Base-by-base conservation (phyloP, 2,329 filamentous ascomycete species). In the Falciphora oryzae region DNA sequence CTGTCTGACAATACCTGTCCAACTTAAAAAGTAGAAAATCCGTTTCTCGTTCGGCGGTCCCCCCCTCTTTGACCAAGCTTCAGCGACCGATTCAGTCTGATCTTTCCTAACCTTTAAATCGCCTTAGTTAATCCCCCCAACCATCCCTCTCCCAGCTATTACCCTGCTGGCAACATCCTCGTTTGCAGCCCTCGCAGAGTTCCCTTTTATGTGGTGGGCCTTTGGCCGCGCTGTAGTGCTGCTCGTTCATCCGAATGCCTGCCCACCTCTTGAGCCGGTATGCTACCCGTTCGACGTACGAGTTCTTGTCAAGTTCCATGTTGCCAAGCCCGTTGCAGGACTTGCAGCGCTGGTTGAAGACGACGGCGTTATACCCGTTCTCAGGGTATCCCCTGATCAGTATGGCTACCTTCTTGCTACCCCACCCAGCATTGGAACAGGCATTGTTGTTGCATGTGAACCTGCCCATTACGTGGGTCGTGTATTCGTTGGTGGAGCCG, bases 241-340 rank as follows among this genome's bases (percentile, higher is more conserved):
- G 70, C 7, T 0, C 31, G 7, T 72, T 67, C 56, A 72, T 61
- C 2, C 62, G 2, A 1, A 78, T 59, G 0, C 72, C 73, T 7
- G 67, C 69, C 77, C 76, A 79, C 53, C 70, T 74, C 66, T 75
- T 77, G 6, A 79, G 67, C 2, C 77, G 71, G 62, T 77, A 77
- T 0, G 70, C 66, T 0, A 79, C 66, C 5, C 76, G 69, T 3
- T 78, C 73, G 1, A 73, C 67, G 59, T n/a, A n/a, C n/a, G n/a
- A n/a, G n/a, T n/a, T n/a, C n/a, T n/a, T n/a, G n/a, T n/a, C n/a
- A n/a, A n/a, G n/a, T n/a, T n/a, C n/a, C n/a, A n/a, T n/a, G n/a
- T n/a, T n/a, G n/a, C n/a, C n/a, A n/a, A n/a, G 66, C 4, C 6
- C 14, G 0, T 73, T 67, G 68, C 74, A 79, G 1, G 7, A 2